Evolutionary conservation across 805 yeast species (phyloP).

Genomic region (Candida argentea): DNA sequence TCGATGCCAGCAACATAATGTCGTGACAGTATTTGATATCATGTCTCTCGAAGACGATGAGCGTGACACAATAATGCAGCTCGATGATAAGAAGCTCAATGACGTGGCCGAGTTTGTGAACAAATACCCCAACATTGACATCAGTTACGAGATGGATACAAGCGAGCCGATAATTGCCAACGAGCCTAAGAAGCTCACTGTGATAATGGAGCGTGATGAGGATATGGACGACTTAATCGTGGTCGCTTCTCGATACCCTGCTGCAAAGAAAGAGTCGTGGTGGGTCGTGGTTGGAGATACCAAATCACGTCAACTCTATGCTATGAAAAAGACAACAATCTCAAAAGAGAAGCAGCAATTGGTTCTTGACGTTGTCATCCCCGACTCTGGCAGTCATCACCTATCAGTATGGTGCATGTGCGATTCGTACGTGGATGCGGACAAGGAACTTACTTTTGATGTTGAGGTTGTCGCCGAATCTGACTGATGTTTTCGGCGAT

Average conservation of each 20-base stretch:
- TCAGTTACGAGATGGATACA: constrained; percentile 41
- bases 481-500: no score
- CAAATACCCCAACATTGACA: constrained; percentile 77
- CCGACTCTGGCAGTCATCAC: constrained; percentile 49
- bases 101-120: constrained; percentile 84
- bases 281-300: constrained; percentile 81
- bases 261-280: constrained; percentile 60
- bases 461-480: constrained; percentile 26
- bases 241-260: constrained; percentile 50
- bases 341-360: constrained; percentile 42
- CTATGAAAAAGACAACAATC: constrained; percentile 56
- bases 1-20: constrained; percentile 43
- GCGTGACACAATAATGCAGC: constrained; percentile 50
- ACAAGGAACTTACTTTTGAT: constrained; percentile 60
- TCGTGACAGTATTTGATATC: constrained; percentile 71
- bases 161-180: constrained; percentile 34
- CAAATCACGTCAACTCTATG: constrained; percentile 49
- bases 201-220: constrained; percentile 61
- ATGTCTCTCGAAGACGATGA: constrained; percentile 73
- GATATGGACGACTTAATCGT: constrained; percentile 61
- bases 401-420: constrained; percentile 79
- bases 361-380: constrained; percentile 45
- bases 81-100: constrained; percentile 36
- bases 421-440: constrained; percentile 89
- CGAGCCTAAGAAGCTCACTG: constrained; percentile 36